A percentile compares a stretch with the other conserved stretches of the same genome.
Conservation (phyloP, 768 basidiomycete genomes). For the Xerocomellus chrysenteron region DNA sequence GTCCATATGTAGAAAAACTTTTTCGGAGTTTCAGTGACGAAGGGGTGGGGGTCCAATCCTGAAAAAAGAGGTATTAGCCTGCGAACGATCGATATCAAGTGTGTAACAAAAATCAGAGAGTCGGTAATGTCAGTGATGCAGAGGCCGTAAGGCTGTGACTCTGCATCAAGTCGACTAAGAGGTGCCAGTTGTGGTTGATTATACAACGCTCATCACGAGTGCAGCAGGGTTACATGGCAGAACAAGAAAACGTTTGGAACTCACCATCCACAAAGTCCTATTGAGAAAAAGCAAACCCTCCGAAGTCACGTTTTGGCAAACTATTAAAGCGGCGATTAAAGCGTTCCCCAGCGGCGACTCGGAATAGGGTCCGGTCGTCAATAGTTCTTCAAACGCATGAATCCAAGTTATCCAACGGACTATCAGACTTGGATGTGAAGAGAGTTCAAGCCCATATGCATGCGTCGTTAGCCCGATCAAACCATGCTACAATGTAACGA, state of each 20-base stretch:
- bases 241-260: constrained; percentile 7
- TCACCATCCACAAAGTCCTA: constrained; percentile 6
- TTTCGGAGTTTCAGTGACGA: background rate
- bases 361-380: too few species aligned
- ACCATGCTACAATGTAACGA: background rate
- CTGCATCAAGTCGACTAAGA: constrained; percentile 82
- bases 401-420: background rate
- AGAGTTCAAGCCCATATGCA: background rate
- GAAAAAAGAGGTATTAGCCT: constrained; percentile 20
- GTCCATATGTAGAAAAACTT: background rate
- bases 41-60: background rate
- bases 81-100: background rate
- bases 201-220: constrained; percentile 79
- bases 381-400: too few species aligned
- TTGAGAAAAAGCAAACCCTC: background rate
- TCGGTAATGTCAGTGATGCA: constrained; percentile 79
- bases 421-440: background rate
- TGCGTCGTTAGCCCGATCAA: background rate
- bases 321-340: constrained; percentile 25
- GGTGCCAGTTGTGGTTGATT: constrained; percentile 76
- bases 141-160: constrained; percentile 34
- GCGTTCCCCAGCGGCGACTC: too few species aligned
- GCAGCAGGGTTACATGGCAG: background rate
- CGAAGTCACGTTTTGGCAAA: background rate
- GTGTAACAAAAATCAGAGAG: constrained; percentile 41